Percentiles rank a stretch among this genome's conserved stretches.
Conservation (phyloP, 352 stramenopile species). For the Globisporangium orthogonon region DNA sequence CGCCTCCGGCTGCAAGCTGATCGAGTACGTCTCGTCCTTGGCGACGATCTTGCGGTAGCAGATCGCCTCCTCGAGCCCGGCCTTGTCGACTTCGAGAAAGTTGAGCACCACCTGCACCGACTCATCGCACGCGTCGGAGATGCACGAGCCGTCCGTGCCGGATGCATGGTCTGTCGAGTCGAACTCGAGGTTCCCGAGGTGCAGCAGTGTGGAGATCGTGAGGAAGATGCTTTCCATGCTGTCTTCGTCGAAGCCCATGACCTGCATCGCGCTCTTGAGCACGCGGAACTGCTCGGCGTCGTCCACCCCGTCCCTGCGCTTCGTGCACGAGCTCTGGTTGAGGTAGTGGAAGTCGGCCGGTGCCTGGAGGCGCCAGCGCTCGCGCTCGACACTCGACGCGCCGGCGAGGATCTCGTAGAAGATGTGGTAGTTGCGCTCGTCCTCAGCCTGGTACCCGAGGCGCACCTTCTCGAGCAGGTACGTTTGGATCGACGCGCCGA, state of each 20-base stretch:
- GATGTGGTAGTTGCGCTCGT: slow-evolving; percentile 95
- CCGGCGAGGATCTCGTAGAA: slow-evolving; percentile 93
- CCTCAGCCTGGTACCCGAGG: slow-evolving; percentile 89
- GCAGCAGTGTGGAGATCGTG: slow-evolving; percentile 88
- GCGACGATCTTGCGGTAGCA: slow-evolving; percentile 92
- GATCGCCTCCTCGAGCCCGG: slow-evolving; percentile 86
- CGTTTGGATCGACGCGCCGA: slow-evolving; percentile 92
- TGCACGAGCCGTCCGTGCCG: slow-evolving; percentile 64
- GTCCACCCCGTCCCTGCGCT: slow-evolving; percentile 85
- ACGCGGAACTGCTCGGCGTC: slow-evolving; percentile 85
- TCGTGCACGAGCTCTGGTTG: slow-evolving; percentile 83
- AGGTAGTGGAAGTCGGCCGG: slow-evolving; percentile 86
- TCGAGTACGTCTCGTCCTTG: slow-evolving; percentile 87
- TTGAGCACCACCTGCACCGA: slow-evolving; percentile 78
- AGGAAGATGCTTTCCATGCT: slow-evolving; percentile 91
- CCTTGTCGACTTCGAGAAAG: slow-evolving; percentile 85
- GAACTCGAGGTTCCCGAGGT: slow-evolving; percentile 94
- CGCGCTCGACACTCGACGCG: slow-evolving; percentile 47
- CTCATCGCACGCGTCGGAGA: slow-evolving; percentile 35
- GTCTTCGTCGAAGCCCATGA: slow-evolving; percentile 84
- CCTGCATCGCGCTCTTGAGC: slow-evolving; percentile 71
- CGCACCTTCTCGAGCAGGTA: slow-evolving; percentile 96
- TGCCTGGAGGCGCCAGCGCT: slow-evolving; percentile 49
- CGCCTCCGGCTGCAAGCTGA: slow-evolving; percentile 55
- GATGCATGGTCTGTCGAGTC: slow-evolving; percentile 53